phyloP scores from a whole-genome alignment of 495 filamentous ascomycete species.

The Durotheca rogersii region DNA sequence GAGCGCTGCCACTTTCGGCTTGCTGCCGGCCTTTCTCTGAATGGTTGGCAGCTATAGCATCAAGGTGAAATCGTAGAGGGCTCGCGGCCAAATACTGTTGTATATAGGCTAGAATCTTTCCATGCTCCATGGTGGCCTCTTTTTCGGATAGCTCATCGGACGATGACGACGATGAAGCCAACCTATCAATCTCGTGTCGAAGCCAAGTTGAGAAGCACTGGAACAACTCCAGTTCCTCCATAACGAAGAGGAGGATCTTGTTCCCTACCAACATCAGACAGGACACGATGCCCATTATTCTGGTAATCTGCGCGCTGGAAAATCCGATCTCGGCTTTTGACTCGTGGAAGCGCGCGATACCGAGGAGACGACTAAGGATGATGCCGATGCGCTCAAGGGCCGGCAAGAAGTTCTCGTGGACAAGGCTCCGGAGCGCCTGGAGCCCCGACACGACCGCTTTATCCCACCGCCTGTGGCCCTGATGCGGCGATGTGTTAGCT shows the following conservation, averaged over 20 bases:
- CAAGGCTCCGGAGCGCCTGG: slow-evolving; percentile 70
- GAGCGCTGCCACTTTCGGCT: slow-evolving; percentile 37
- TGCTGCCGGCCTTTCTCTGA: slow-evolving; percentile 34
- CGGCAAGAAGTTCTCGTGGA: slow-evolving; percentile 84
- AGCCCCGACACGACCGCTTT: slow-evolving; percentile 77
- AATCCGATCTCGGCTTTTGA: slow-evolving; percentile 66
- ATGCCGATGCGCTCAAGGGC: slow-evolving; percentile 80
- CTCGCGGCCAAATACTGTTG: slow-evolving; percentile 51
- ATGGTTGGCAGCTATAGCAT: slow-evolving; percentile 34
- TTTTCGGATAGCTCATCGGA: slow-evolving; percentile 56
- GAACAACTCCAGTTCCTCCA: slow-evolving; percentile 79
- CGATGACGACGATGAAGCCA: slow-evolving; percentile 47
- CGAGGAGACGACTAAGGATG: slow-evolving; percentile 80
- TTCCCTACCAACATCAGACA: slow-evolving; percentile 75
- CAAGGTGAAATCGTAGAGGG: slow-evolving; percentile 47
- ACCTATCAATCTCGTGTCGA: slow-evolving; percentile 73
- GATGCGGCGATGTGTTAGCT: slow-evolving; percentile 6
- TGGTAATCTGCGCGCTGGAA: slow-evolving; percentile 52
- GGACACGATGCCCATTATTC: slow-evolving; percentile 66
- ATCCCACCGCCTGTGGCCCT: slow-evolving; percentile 97
- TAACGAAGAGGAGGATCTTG: slow-evolving; percentile 66
- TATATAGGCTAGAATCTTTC: slow-evolving; percentile 55
- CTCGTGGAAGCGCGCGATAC: slow-evolving; percentile 77
- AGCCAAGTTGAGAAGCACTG: slow-evolving; percentile 81
- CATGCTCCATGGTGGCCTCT: slow-evolving; percentile 55